Base-by-base conservation (phyloP, 257 asterid genomes). In the Penstemon davidsonii region DNA sequence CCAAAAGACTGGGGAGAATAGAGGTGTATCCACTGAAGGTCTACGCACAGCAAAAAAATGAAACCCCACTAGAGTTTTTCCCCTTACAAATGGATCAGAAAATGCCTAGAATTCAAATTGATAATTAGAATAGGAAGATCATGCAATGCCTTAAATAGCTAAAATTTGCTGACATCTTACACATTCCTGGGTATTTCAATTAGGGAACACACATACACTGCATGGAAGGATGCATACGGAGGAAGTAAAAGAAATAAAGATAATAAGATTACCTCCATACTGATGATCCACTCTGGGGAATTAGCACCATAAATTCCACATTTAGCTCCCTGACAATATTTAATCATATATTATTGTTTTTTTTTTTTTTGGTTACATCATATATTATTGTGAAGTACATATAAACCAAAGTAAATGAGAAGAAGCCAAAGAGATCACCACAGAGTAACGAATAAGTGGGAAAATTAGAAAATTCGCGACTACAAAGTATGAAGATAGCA, bases 251-350 rank as follows among this genome's bases (percentile, higher is more conserved):
- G 69, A 62, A 71, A 54, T 56, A 64, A 8, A 56, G 54, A 62
- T 55, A 38, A 43, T 8, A 51, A 3, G 70, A 53, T 53, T 79
- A 91, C 99, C 99, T 94, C 95, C 99, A 91, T 94, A 78, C 96
- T 87, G 75, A 94, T 87, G 78, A 94, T 78, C 99, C 99, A 94
- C 87, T 94, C 94, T 52, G 97, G 55, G 57, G 82, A 86, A 77
- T 94, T 94, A 75, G 91, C 92, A 44, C 99, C 99, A 81, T 86
- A 94, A 55, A 94, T 91, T 75, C 99, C 99, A 75, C 99, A 94
- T 18, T 92, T 86, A 50, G 83, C 96, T 73, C 93, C 96, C 99
- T 94, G 76, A 43, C 37, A 83, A 49, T 57, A 74, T 60, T 52
- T 59, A 55, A 73, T 46, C 19, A 54, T 18, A 43, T 38, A 19